Conservation (phyloP, 768 basidiomycete species). For the Tylopilus felleus region DNA sequence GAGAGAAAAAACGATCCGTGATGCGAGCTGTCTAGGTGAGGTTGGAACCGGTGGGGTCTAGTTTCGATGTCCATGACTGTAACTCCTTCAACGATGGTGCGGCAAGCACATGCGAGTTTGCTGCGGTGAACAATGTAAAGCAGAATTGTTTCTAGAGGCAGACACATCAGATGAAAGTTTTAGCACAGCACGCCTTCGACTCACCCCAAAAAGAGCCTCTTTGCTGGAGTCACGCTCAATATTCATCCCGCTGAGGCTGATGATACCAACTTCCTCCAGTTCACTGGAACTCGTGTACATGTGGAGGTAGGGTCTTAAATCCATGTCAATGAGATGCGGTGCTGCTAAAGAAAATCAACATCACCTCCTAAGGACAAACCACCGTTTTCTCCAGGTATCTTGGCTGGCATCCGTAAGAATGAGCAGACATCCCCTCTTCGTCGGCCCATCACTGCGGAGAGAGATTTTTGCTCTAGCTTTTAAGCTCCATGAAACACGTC, state of each 20-base stretch:
- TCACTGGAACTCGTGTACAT: constrained; percentile 84
- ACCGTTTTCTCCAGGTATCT: constrained; percentile 77
- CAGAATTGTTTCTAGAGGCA: constrained; percentile 68
- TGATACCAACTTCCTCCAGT: constrained; percentile 75
- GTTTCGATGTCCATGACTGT: constrained; percentile 77
- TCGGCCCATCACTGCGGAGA: constrained; percentile 62
- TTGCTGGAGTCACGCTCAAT: constrained; percentile 86
- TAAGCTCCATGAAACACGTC: background rate
- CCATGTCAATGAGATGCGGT: constrained; percentile 1
- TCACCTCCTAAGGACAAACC: constrained; percentile 86
- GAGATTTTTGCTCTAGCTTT: background rate
- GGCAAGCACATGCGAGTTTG: constrained; percentile 87
- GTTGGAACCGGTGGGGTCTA: constrained; percentile 75
- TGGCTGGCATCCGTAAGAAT: constrained; percentile 78
- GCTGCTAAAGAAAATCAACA: background rate
- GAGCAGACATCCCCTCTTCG: constrained; percentile 81
- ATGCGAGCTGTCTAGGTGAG: constrained; percentile 32
- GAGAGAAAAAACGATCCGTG: background rate
- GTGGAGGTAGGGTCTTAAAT: constrained; percentile 79
- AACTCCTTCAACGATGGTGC: constrained; percentile 81
- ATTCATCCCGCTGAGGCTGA: constrained; percentile 81
- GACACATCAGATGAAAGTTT: constrained; percentile 2
- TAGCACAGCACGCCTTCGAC: constrained; percentile 22
- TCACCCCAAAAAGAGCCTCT: constrained; percentile 80
- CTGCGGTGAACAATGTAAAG: constrained; percentile 88